Conservation (phyloP, 148 eudicot genomes). For the Spergularia bocconei region DNA sequence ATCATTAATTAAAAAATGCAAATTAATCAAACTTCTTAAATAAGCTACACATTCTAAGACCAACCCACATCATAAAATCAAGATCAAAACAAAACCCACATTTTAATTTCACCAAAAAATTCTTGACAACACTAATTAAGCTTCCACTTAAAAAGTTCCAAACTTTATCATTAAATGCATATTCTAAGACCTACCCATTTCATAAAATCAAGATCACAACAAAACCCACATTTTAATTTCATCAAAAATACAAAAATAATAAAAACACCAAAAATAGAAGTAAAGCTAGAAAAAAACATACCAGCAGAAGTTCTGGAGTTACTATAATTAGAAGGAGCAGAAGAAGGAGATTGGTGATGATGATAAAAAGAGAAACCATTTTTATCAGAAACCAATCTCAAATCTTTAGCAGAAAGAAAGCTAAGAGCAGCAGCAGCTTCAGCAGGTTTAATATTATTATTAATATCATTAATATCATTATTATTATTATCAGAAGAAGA, state of each 20-base stretch:
- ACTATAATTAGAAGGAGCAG: constrained; percentile 16
- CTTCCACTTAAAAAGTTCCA: too few species aligned
- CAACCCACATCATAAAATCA: constrained; percentile 23
- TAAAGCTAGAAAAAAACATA: constrained; percentile 7
- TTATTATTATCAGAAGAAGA: constrained; percentile 37
- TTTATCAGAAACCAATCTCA: constrained; percentile 30
- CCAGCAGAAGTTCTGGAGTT: constrained; percentile 37
- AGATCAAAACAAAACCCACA: constrained; percentile 22
- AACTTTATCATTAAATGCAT: too few species aligned
- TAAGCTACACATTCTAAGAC: background rate
- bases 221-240: constrained; percentile 16
- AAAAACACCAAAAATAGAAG: background rate
- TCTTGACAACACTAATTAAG: too few species aligned
- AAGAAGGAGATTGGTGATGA: constrained; percentile 29
- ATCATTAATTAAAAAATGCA: background rate
- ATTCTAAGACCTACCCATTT: constrained; percentile 9
- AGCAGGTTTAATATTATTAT: background rate
- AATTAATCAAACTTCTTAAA: background rate
- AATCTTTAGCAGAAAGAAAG: constrained; percentile 31
- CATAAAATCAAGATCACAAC: constrained; percentile 22
- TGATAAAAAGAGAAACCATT: constrained; percentile 30
- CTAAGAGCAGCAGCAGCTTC: constrained; percentile 31
- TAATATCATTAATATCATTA: too few species aligned
- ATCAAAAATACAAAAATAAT: background rate
- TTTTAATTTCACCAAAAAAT: constrained; percentile 8